A percentile compares a stretch with the other conserved stretches of the same genome.
Conservation (phyloP, 2,329 filamentous ascomycete genomes). For the Monosporascus cannonballus region DNA sequence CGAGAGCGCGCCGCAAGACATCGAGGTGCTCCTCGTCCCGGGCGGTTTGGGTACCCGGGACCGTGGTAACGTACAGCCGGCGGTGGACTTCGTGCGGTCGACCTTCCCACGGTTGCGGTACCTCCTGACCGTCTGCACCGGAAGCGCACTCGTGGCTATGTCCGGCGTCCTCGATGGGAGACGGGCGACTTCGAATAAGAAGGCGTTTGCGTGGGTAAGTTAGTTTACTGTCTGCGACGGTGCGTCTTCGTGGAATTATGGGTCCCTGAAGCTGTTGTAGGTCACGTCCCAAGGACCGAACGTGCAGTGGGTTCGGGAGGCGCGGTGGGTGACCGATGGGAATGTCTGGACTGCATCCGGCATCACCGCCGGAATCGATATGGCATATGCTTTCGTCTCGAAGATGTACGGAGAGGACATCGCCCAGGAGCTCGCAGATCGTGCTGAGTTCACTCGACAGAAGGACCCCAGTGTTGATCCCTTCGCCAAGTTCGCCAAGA, state of each 20-base stretch:
- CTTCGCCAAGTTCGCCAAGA: not conserved
- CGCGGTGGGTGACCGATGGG: constrained; percentile 60
- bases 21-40: constrained; percentile 62
- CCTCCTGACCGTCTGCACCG: constrained; percentile 62
- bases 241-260: no score
- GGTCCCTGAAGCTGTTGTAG: constrained; percentile 5
- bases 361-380: constrained; percentile 51
- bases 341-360: constrained; percentile 63
- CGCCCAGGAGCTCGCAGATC: not conserved
- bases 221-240: not conserved
- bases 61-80: constrained; percentile 23
- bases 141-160: constrained; percentile 50
- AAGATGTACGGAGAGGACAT: not conserved
- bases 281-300: constrained; percentile 37
- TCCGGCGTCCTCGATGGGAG: constrained; percentile 55
- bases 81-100: constrained; percentile 39
- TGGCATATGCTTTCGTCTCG: not conserved
- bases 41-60: constrained; percentile 49
- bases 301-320: constrained; percentile 54
- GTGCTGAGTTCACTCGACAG: not conserved
- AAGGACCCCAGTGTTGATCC: not conserved
- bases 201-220: constrained; percentile 40
- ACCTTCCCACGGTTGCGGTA: constrained; percentile 44
- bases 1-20: constrained; percentile 37
- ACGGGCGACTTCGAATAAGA: constrained; percentile 62